Conservation (phyloP, 495 filamentous ascomycete genomes). For the Penicillium tannophilum region DNA sequence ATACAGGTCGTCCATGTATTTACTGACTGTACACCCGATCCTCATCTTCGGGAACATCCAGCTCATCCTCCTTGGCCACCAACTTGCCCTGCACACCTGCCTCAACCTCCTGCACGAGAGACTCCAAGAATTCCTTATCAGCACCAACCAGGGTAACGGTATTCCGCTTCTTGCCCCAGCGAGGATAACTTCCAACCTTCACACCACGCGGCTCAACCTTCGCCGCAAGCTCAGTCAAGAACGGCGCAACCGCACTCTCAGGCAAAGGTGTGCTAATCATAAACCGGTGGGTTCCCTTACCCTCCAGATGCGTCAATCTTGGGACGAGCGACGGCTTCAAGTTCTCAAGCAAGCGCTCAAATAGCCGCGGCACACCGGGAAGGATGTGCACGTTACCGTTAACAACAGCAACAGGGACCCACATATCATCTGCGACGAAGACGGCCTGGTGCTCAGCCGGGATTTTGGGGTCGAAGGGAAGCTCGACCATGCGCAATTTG, state of each 20-base stretch:
- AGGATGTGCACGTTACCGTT: slow-evolving; percentile 94
- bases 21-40: slow-evolving; percentile 35
- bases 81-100: slow-evolving; percentile 57
- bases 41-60: slow-evolving; percentile 46
- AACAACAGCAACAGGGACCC: slow-evolving; percentile 86
- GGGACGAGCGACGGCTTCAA: slow-evolving; percentile 70
- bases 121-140: slow-evolving; percentile 63
- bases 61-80: slow-evolving; percentile 61
- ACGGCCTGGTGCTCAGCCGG: slow-evolving; percentile 66
- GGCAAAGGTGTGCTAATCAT: slow-evolving; percentile 82
- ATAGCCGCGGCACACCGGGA: slow-evolving; percentile 85
- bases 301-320: slow-evolving; percentile 73
- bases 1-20: background rate
- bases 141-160: slow-evolving; percentile 88
- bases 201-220: slow-evolving; percentile 71
- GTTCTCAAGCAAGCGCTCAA: slow-evolving; percentile 74
- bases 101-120: slow-evolving; percentile 62
- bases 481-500: slow-evolving; percentile 83
- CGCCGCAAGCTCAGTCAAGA: slow-evolving; percentile 74
- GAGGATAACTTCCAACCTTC: slow-evolving; percentile 96
- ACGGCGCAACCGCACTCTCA: slow-evolving; percentile 82
- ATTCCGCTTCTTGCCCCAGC: slow-evolving; percentile 86
- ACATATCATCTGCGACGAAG: slow-evolving; percentile 78
- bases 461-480: slow-evolving; percentile 70
- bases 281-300: slow-evolving; percentile 74